Percentiles rank a stretch among this genome's conserved stretches.
Evolutionary conservation across 2,329 filamentous ascomycete species (phyloP).

Genomic region (Plectosphaerella cucumerina): DNA sequence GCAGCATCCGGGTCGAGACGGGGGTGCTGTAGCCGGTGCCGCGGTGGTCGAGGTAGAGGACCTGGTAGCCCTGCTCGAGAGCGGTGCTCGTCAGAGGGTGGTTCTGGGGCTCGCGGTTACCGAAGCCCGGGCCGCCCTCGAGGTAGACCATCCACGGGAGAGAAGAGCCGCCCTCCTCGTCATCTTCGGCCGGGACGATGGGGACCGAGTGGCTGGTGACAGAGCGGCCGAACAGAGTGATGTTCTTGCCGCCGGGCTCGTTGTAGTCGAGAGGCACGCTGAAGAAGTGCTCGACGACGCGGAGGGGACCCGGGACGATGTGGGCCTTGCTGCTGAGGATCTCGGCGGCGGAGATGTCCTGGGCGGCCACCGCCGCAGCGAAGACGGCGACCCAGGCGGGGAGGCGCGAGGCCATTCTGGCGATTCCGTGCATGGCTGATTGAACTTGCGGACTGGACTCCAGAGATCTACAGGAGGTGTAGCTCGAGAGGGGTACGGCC

Average conservation of each 20-base stretch:
- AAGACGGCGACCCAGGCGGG: not conserved
- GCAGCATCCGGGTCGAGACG: constrained; percentile 68
- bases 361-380: not conserved
- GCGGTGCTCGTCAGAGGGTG: constrained; percentile 65
- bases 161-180: constrained; percentile 20
- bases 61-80: constrained; percentile 79
- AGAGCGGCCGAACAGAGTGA: constrained; percentile 4
- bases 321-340: constrained; percentile 5
- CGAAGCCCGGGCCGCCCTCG: constrained; percentile 81
- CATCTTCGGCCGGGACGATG: not conserved
- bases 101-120: constrained; percentile 70
- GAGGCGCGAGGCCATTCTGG: constrained; percentile 1
- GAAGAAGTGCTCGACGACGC: constrained; percentile 2
- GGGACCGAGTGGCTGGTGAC: constrained; percentile 1
- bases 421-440: constrained; percentile 1
- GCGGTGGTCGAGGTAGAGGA: constrained; percentile 84
- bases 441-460: too few species aligned
- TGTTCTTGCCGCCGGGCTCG: constrained; percentile 3
- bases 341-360: constrained; percentile 8
- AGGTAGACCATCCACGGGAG: constrained; percentile 67
- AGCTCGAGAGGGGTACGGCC: not conserved
- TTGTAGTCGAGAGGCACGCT: constrained; percentile 2
- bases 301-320: constrained; percentile 2
- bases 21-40: constrained; percentile 84
- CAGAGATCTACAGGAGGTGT: not conserved